phyloP scores from a whole-genome alignment of 495 filamentous ascomycete genomes.

The Annulohypoxylon nitens region DNA sequence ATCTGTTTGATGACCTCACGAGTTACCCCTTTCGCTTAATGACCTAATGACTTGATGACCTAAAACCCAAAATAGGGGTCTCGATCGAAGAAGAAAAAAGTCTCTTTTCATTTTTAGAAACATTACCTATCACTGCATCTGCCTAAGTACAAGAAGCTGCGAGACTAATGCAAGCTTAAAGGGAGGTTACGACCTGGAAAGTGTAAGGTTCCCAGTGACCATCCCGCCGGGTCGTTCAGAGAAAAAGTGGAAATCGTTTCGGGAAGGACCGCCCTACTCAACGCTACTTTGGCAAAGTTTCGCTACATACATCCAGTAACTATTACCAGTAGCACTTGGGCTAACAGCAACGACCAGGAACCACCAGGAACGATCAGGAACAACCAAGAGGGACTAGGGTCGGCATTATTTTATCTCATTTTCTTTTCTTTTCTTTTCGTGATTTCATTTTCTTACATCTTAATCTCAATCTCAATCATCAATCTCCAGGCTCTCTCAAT shows the following conservation, averaged over 20 bases:
- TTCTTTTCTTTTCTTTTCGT: conserved; percentile 13
- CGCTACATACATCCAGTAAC: background rate
- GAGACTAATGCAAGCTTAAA: conserved; percentile 62
- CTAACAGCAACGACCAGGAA: background rate
- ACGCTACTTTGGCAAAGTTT: background rate
- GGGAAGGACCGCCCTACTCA: conserved; percentile 43
- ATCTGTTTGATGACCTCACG: conserved; percentile 39
- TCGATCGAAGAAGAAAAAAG: background rate
- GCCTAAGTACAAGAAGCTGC: conserved; percentile 41
- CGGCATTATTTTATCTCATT: conserved; percentile 18
- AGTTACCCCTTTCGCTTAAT: background rate
- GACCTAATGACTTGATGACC: no score
- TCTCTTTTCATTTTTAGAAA: conserved; percentile 39
- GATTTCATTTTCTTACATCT: conserved; percentile 9
- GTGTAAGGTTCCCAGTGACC: conserved; percentile 39
- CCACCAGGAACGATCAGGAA: no score
- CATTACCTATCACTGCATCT: conserved; percentile 44
- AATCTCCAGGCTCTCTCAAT: conserved; percentile 20
- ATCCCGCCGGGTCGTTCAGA: conserved; percentile 41
- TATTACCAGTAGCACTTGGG: background rate
- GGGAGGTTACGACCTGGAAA: conserved; percentile 47
- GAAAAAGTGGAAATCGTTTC: conserved; percentile 34
- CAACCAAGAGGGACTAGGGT: conserved; percentile 2
- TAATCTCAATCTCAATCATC: no score
- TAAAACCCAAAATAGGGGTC: conserved; percentile 22